Percentiles rank a stretch among this genome's conserved stretches.
phyloP scores from a whole-genome alignment of 2,329 filamentous ascomycete species.

The Akanthomyces dipterigenus region DNA sequence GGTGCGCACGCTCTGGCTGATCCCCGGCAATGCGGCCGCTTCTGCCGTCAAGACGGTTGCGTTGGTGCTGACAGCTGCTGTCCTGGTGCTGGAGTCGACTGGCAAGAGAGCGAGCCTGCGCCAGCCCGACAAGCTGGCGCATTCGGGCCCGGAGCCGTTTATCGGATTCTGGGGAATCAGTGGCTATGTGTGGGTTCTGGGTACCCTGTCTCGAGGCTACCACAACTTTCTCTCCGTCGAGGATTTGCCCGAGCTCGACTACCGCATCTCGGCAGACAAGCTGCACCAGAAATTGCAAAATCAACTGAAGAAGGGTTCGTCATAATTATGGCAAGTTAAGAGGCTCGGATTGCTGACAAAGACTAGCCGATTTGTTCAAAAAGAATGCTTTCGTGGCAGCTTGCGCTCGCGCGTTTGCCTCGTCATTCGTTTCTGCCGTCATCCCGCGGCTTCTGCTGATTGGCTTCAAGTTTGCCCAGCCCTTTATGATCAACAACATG shows the following conservation, averaged over 20 bases:
- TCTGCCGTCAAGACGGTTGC: conserved; percentile 24
- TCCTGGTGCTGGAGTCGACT: conserved; percentile 28
- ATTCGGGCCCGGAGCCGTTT: conserved; percentile 9
- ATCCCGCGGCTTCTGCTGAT: conserved; percentile 23
- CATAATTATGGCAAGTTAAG: background rate
- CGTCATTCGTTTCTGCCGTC: conserved; percentile 16
- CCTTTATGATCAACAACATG: conserved; percentile 29
- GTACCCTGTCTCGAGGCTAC: conserved; percentile 25
- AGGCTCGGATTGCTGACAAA: background rate
- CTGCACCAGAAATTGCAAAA: conserved; percentile 1
- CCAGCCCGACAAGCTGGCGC: background rate
- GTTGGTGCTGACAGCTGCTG: conserved; percentile 24
- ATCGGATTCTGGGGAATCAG: conserved; percentile 20
- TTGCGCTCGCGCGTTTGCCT: conserved; percentile 9
- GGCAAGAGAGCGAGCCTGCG: conserved; percentile 14
- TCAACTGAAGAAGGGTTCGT: conserved; percentile 7
- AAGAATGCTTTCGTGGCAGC: conserved; percentile 13
- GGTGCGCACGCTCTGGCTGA: conserved; percentile 31
- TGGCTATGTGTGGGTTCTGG: conserved; percentile 24
- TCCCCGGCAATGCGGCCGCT: conserved; percentile 14
- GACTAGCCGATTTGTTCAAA: conserved; percentile 2
- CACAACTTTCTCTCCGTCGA: conserved; percentile 22
- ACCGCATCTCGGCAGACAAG: background rate
- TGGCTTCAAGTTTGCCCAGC: conserved; percentile 32
- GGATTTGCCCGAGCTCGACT: conserved; percentile 24